Base-by-base conservation (phyloP, 2,329 filamentous ascomycete genomes). In the Calonectria pseudoturangicola region DNA sequence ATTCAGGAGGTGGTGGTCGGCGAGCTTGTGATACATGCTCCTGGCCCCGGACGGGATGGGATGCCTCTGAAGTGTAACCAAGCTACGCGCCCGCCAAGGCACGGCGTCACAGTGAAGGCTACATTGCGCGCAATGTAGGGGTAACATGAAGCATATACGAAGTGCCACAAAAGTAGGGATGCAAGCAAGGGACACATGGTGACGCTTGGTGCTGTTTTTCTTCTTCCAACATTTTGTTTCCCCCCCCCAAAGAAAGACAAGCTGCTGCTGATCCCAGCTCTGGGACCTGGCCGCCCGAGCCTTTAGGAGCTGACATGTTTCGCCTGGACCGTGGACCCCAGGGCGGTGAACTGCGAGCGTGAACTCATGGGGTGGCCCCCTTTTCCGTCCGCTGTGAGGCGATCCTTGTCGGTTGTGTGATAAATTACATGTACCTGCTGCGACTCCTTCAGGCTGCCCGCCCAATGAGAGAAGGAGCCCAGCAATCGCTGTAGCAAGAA, bases 371-470 rank as follows among this genome's bases (percentile, higher is more conserved):
- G 74, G 71, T 47, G 62, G 50, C 77, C 77, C 77, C 73, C 77
- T 79, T 76, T 78, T 71, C 51, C 41, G 41, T 71, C 67, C 68
- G 66, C 71, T 60, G 71, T 73, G 68, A 68, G 54, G 50, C 74
- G 66, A 79, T 75, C 77, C 77, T 62, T 71, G 77, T 71, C 74
- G 51, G 54, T 68, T 73, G 71, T 70, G 68, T 50, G 51, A 77
- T 78, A 68, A 77, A 79, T 60, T 60, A 41, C 54, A 78, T 78
- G 79, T 79, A 66, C 72, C 62, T 77, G 71, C 77, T 79, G 77
- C 73, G 76, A 79, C 77, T 77, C 56, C 68, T 72, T 66, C 58
- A 72, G 76, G 54, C 69, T 63, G 47, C 72, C 43, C 36, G 66
- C 68, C 75, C 73, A 79, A 78, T 76, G 72, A 68, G 76, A 73